phyloP scores from a whole-genome alignment of 2,329 filamentous ascomycete genomes.

The Colletotrichum eleusines region DNA sequence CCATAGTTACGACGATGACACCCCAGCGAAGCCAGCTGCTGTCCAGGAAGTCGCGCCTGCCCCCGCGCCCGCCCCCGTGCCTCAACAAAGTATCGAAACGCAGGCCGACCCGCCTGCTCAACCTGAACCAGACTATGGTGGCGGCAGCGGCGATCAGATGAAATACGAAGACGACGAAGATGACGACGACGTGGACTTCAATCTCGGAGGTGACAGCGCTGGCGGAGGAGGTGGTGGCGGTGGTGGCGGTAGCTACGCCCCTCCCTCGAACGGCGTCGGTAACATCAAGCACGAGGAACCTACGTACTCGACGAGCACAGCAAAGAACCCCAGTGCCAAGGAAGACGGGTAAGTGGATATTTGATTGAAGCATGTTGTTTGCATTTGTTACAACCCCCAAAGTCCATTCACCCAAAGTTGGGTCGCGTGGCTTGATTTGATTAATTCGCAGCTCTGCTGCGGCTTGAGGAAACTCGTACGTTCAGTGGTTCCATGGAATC shows the following conservation, averaged over 20 bases:
- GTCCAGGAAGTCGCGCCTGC: constrained; percentile 50
- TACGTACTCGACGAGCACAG: constrained; percentile 47
- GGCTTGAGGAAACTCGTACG: constrained; percentile 24
- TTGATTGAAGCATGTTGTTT: constrained; percentile 41
- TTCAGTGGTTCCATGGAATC: constrained; percentile 28
- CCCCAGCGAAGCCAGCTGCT: constrained; percentile 55
- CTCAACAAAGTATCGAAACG: constrained; percentile 47
- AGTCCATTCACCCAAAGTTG: constrained; percentile 14
- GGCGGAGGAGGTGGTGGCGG: constrained; percentile 43
- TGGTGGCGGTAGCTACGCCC: constrained; percentile 19
- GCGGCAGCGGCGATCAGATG: constrained; percentile 51
- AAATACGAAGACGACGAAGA: constrained; percentile 63
- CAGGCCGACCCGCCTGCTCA: constrained; percentile 46
- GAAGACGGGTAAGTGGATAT: constrained; percentile 83
- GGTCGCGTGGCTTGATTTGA: constrained; percentile 12
- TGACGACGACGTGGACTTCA: constrained; percentile 70
- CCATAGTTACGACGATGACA: constrained; percentile 76
- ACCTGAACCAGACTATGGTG: constrained; percentile 54
- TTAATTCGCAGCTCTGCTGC: constrained; percentile 35
- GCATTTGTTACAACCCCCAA: constrained; percentile 19
- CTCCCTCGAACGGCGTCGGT: constrained; percentile 36
- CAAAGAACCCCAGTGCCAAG: constrained; percentile 77
- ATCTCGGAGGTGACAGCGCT: constrained; percentile 61
- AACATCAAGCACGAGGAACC: constrained; percentile 48
- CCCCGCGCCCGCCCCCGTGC: constrained; percentile 47